These are phyloP conservation scores for Colletotrichum noveboracense DNA, from an alignment of 2,329 filamentous ascomycete genomes.

Conservation along the genomic window DNA sequence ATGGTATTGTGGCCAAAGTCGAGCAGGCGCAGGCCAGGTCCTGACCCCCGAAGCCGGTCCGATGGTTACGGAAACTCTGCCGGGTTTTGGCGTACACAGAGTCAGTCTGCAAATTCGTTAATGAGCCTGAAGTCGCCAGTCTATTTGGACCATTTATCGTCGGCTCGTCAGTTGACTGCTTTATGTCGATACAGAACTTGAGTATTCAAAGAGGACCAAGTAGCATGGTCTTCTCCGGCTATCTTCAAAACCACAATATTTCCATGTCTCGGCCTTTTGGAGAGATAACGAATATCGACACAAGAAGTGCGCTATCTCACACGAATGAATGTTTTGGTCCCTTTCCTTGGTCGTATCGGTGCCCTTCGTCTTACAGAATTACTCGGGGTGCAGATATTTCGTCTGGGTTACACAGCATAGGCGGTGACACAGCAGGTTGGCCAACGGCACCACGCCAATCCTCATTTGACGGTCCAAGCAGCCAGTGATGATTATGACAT, in stretches of 20 bases:
- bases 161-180: neutral
- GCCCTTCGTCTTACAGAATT: neutral
- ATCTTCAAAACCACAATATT: neutral
- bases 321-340: neutral
- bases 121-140: neutral
- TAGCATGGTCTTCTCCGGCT: neutral
- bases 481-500: neutral
- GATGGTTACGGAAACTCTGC: neutral
- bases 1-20: neutral
- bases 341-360: neutral
- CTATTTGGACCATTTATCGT: neutral
- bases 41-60: neutral
- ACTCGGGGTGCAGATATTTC: neutral
- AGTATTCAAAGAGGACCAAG: neutral
- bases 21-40: neutral
- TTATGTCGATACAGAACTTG: neutral
- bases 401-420: slow-evolving; percentile 1
- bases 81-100: neutral
- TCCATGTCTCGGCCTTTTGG: neutral
- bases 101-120: neutral
- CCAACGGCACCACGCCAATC: neutral
- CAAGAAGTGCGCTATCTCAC: neutral
- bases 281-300: neutral
- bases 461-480: neutral
- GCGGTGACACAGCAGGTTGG: neutral